These are phyloP conservation scores for Chlorella sorokiniana DNA, from an alignment of 139 green algal species.

Conservation along the genomic window DNA sequence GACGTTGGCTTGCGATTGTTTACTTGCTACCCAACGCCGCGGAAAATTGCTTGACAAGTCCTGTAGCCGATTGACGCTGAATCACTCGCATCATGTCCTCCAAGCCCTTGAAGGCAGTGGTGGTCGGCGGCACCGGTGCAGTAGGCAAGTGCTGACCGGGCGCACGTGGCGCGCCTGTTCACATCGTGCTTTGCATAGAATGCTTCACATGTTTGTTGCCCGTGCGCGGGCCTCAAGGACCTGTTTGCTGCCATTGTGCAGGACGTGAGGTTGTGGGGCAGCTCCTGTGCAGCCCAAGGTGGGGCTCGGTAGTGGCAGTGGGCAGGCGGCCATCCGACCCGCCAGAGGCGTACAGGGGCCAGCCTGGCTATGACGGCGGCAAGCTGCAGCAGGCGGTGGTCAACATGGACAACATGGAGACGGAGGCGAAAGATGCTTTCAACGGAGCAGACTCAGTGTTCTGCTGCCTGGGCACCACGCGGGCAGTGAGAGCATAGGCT, in stretches of 20 bases:
- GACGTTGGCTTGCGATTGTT: too few species aligned
- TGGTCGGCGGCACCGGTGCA: too few species aligned
- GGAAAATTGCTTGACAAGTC: too few species aligned
- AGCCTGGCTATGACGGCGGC: not conserved
- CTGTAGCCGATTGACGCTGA: too few species aligned
- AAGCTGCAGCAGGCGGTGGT: conserved; percentile 44
- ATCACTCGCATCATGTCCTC: too few species aligned
- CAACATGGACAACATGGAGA: conserved; percentile 50
- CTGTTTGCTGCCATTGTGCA: not conserved
- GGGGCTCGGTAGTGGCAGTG: conserved; percentile 43
- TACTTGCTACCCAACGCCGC: too few species aligned
- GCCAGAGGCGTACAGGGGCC: conserved; percentile 6
- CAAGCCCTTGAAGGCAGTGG: too few species aligned
- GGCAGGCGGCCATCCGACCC: conserved; percentile 21
- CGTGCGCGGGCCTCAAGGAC: too few species aligned
- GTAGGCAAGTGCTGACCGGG: too few species aligned
- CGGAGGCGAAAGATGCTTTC: conserved; percentile 39
- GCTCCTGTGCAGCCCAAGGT: conserved; percentile 39
- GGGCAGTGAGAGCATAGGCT: conserved; percentile 47
- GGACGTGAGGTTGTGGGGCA: conserved; percentile 50
- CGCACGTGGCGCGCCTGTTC: too few species aligned
- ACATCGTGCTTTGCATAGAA: not conserved
- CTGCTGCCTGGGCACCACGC: conserved; percentile 66
- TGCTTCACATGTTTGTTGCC: too few species aligned
- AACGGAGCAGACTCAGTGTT: conserved; percentile 53